Base-by-base conservation (phyloP, 1,139 yeast genomes). In the Taphrina communis region DNA sequence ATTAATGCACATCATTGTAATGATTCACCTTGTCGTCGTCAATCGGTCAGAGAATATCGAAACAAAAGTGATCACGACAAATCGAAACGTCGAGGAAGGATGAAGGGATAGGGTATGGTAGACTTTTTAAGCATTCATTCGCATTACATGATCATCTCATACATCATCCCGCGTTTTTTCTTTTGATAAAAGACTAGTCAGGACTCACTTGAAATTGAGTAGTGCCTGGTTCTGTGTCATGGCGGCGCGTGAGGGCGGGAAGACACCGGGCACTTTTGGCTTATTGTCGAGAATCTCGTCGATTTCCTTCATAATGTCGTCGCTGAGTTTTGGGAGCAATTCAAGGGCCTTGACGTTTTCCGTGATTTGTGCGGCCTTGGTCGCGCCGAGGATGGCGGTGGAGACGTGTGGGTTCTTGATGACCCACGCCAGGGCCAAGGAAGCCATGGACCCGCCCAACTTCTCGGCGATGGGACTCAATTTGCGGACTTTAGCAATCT, bases 311-410 rank as follows among this genome's bases (percentile, higher is more conserved):
- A 76, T 67, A n/a, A 75, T 71, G 46, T 75, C 78, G 19, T 73
- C 74, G 7, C 78, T 77, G 60, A 78, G 71, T 71, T 73, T 73
- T 35, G 75, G 75, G 56, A 78, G 74, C 11, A 76, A 74, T 60
- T 76, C 74, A 61, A 78, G 74, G 6, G 80, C 78, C 70, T 75
- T 72, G 69, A 78, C 71, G 68, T 78, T 79, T 66, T 75, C 75
- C 36, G 73, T 74, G 55, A 79, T 69, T 71, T 79, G 81, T 61
- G 76, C 76, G 5, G 76, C 76, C 53, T 72, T 73, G 35, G 77
- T 73, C 6, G 80, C 80, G 42, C 81, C 81, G 39, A 75, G 73
- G 63, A 79, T 77, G 51, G 78, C 73, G 12, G 79, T 76, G n/a
- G 77, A 73, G 6, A 76, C 77, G 69, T 76, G 73, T 58, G 74